Evolutionary conservation across 768 basidiomycete genomes (phyloP).

Genomic region (Amyloporia xantha): DNA sequence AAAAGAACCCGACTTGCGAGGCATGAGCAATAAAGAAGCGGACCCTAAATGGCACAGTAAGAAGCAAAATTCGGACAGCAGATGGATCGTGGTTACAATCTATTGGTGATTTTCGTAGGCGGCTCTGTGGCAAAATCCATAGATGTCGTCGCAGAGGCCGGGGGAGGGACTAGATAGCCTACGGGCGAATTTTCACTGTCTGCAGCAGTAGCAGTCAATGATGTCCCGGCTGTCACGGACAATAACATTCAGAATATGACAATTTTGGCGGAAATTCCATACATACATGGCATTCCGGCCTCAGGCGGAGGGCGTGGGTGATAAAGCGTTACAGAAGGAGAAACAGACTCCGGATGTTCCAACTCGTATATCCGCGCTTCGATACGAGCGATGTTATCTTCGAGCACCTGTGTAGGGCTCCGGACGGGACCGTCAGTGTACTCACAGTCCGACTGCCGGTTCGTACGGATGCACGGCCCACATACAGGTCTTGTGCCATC

Average conservation of each 20-base stretch:
- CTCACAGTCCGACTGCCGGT: constrained; percentile 53
- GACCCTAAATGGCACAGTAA: constrained; percentile 14
- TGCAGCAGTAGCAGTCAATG: no score
- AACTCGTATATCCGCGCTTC: constrained; percentile 41
- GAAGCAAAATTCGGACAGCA: no score
- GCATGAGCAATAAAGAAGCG: constrained; percentile 45
- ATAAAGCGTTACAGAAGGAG: constrained; percentile 10
- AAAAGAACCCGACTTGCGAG: constrained; percentile 58
- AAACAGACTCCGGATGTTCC: constrained; percentile 15
- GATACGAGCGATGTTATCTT: constrained; percentile 52
- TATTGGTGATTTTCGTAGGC: no score
- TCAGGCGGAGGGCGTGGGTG: not conserved
- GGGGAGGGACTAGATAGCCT: not conserved
- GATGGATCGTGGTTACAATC: no score
- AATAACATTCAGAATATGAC: no score
- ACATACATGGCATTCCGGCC: not conserved
- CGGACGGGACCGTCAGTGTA: constrained; percentile 60
- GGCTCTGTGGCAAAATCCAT: constrained; percentile 11
- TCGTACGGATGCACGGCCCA: constrained; percentile 54
- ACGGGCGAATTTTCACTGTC: no score
- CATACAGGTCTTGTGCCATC: constrained; percentile 60
- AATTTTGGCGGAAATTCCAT: no score
- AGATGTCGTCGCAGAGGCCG: constrained; percentile 3
- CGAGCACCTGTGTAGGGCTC: constrained; percentile 53
- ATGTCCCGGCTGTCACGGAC: no score